These are phyloP conservation scores for Starmerella asiatica DNA, from an alignment of 805 yeast species.

Conservation along the genomic window DNA sequence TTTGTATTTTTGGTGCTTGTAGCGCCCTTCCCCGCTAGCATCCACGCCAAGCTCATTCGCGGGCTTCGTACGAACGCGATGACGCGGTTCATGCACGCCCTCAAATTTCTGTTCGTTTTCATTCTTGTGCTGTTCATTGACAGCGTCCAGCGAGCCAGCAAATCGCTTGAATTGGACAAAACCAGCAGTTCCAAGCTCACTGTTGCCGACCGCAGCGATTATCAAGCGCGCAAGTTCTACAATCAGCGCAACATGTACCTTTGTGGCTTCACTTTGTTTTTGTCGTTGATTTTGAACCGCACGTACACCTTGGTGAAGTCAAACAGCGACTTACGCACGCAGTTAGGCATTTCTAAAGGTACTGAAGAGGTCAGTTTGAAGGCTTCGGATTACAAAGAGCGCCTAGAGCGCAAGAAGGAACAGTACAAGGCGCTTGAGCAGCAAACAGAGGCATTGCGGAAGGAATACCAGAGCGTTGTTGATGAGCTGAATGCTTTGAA, in stretches of 20 bases:
- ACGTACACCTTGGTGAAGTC: constrained; percentile 71
- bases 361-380: constrained; percentile 42
- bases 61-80: constrained; percentile 50
- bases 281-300: constrained; percentile 72
- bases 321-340: constrained; percentile 27
- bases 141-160: constrained; percentile 67
- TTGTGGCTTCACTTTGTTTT: constrained; percentile 87
- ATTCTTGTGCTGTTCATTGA: constrained; percentile 75
- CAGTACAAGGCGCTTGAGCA: constrained; percentile 56
- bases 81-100: constrained; percentile 57
- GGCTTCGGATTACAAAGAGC: constrained; percentile 36
- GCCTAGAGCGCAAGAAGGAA: constrained; percentile 45
- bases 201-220: constrained; percentile 56
- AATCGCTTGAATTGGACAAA: constrained; percentile 47
- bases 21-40: constrained; percentile 65
- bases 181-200: constrained; percentile 26
- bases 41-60: constrained; percentile 54
- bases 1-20: constrained; percentile 64
- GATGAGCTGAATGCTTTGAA: constrained; percentile 27
- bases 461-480: constrained; percentile 44
- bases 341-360: constrained; percentile 23
- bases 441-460: constrained; percentile 53
- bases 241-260: constrained; percentile 94
- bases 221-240: constrained; percentile 82
- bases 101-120: constrained; percentile 73